Conservation (phyloP, 2,329 filamentous ascomycete species). For the Thelonectria discophora region DNA sequence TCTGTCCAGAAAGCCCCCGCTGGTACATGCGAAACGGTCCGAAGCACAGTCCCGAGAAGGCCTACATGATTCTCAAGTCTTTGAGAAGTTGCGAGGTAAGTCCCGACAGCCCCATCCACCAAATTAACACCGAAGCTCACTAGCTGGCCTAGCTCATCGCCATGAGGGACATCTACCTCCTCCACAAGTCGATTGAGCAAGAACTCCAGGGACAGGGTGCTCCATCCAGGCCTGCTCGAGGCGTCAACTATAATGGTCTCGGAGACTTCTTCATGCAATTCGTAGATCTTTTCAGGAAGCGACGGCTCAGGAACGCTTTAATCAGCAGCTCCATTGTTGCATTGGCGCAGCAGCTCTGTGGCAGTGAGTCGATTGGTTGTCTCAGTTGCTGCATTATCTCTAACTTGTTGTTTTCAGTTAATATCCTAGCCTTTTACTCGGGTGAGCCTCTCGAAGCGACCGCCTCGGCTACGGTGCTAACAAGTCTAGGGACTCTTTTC, state of each 20-base stretch:
- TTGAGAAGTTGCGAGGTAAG: neutral
- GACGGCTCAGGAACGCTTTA: slow-evolving; percentile 32
- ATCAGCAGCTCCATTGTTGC: slow-evolving; percentile 41
- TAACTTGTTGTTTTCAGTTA: slow-evolving; percentile 22
- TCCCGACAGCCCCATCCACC: neutral
- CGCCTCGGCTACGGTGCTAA: neutral
- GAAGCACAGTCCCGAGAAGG: slow-evolving; percentile 46
- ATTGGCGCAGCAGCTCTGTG: slow-evolving; percentile 44
- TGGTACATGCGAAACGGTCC: slow-evolving; percentile 49
- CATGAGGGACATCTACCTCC: slow-evolving; percentile 50
- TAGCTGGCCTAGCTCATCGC: slow-evolving; percentile 48
- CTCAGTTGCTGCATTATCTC: neutral
- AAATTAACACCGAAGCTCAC: neutral
- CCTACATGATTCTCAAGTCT: slow-evolving; percentile 44
- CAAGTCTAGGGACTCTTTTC: neutral
- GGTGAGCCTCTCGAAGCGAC: slow-evolving; percentile 32
- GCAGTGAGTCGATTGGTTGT: slow-evolving; percentile 20
- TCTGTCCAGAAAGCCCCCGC: slow-evolving; percentile 52
- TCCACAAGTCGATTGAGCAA: slow-evolving; percentile 30
- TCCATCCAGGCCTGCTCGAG: neutral
- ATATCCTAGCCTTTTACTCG: slow-evolving; percentile 56
- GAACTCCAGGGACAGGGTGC: neutral
- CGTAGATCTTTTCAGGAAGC: slow-evolving; percentile 23
- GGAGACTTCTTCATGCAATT: slow-evolving; percentile 33
- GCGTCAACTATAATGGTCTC: neutral